Percentiles rank a stretch among this genome's conserved stretches.
Conservation (phyloP, 305 asterid species). For the Ilex paraguariensis region DNA sequence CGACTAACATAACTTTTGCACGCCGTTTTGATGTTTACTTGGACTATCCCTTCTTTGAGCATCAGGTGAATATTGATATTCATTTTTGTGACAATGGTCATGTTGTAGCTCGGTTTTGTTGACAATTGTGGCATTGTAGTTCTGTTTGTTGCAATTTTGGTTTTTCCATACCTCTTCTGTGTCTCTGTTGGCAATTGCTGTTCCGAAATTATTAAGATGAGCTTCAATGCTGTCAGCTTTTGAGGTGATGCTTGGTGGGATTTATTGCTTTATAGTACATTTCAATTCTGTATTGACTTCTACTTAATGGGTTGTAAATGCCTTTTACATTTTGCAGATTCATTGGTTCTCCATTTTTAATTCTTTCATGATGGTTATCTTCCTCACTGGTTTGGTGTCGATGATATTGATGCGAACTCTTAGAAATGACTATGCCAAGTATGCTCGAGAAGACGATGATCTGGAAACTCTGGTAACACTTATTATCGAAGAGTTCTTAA, state of each 20-base stretch:
- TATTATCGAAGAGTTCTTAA: neutral
- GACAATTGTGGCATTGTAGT: neutral
- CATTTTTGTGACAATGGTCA: neutral
- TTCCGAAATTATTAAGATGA: neutral
- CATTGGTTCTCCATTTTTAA: constrained; percentile 83
- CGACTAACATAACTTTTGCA: constrained; percentile 53
- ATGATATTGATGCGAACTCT: constrained; percentile 73
- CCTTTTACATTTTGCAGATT: constrained; percentile 39
- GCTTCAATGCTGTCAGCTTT: neutral
- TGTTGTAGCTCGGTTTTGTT: neutral
- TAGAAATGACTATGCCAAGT: constrained; percentile 60
- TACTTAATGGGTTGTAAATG: neutral
- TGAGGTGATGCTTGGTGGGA: neutral
- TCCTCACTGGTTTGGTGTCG: constrained; percentile 74
- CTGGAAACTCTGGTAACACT: constrained; percentile 47
- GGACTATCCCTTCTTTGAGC: constrained; percentile 71
- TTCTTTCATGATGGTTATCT: constrained; percentile 85
- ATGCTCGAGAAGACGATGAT: constrained; percentile 66
- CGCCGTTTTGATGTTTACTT: constrained; percentile 72
- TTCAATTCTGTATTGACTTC: neutral
- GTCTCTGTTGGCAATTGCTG: neutral
- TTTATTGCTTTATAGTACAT: neutral
- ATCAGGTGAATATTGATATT: constrained; percentile 37
- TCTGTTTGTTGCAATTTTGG: neutral
- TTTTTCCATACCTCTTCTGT: neutral